Evolutionary conservation across 441 rosid species (phyloP), one percentile per base, ranked within the genome.

Genomic region (Kokia cookei): DNA sequence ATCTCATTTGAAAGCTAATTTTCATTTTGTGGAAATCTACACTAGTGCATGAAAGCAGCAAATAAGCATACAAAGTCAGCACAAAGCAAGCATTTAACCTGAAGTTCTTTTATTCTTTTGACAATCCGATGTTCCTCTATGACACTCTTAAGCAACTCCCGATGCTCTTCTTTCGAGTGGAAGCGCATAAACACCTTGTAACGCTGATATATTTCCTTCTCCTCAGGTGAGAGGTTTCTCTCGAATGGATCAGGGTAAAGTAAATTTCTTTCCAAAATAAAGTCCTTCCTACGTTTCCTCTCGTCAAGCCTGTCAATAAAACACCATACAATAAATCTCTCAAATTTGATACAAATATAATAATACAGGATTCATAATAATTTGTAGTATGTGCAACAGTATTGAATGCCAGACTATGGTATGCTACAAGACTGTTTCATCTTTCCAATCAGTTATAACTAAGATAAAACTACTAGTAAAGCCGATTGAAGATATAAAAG

Each of bases 251-350:
- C 89, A 27, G 90, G 85, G 77, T 87, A 84, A 78, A 93, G 85
- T 79, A 96, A 78, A 80, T 93, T 92, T 81, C 98, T 88, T 76
- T 93, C 98, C 77, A 93, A 78, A 78, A 92, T 83, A 75, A 96
- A 96, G 70, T 92, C 90, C 80, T 92, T 96, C 78, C 96, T 86
- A 17, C 91, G 91, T 78, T 93, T 92, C 89, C 99, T 90, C 86
- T 93, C 99, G 76, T 93, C 97, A 76, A 96, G 94, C 90, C 99
- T 93, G 89, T 48, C 62, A 76, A 86, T 78, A 64, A 74, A 65
- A 40, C 63, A 71, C 6, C 45, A 17, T 47, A 72, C 19, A 61
- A 29, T 70, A 42, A 50, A 10, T 54, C 42, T 14, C 95, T 54
- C 92, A 47, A 73, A 77, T 77, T 22, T 50, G 26, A 26, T 26